A percentile compares a stretch with the other conserved stretches of the same genome.
Evolutionary conservation across 345 rosid species (phyloP).

Genomic region (Lenwebbia sp.): DNA sequence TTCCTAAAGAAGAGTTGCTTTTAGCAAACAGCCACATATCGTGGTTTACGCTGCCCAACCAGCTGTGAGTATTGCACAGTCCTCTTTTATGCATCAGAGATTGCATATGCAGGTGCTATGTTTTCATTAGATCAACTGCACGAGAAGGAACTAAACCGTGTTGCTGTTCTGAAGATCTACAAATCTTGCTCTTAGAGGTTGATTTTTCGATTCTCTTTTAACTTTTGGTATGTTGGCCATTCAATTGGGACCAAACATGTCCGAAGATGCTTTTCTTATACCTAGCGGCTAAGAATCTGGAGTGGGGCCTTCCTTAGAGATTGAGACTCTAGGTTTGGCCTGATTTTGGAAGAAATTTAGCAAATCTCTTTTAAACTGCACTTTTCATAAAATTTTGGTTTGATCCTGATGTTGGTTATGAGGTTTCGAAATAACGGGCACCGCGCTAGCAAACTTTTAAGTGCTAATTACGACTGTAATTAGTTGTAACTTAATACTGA

Average conservation of each 20-base stretch:
- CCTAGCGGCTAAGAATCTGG: neutral
- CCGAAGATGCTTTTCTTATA: conserved; percentile 1
- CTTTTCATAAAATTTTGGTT: neutral
- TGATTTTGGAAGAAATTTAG: neutral
- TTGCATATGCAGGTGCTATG: conserved; percentile 17
- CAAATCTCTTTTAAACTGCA: neutral
- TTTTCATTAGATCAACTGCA: conserved; percentile 7
- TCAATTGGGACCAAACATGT: conserved; percentile 2
- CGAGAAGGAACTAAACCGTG: conserved; percentile 12
- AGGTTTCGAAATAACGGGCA: neutral
- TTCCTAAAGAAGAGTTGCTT: neutral
- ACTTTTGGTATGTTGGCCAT: conserved; percentile 9
- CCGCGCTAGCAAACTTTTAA: neutral
- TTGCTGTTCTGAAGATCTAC: conserved; percentile 16
- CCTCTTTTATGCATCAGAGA: conserved; percentile 10
- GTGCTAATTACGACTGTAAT: neutral
- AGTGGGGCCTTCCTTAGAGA: neutral
- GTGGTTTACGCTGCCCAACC: neutral
- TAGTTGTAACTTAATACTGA: neutral
- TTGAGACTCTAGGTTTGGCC: neutral
- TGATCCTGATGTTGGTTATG: neutral
- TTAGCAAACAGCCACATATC: neutral
- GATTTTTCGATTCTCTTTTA: conserved; percentile 8
- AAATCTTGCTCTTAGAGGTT: conserved; percentile 15
- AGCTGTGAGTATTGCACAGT: conserved; percentile 2